Evolutionary conservation across 78 protist species (phyloP).

Genomic region (Monocercomonoides exilis): DNA sequence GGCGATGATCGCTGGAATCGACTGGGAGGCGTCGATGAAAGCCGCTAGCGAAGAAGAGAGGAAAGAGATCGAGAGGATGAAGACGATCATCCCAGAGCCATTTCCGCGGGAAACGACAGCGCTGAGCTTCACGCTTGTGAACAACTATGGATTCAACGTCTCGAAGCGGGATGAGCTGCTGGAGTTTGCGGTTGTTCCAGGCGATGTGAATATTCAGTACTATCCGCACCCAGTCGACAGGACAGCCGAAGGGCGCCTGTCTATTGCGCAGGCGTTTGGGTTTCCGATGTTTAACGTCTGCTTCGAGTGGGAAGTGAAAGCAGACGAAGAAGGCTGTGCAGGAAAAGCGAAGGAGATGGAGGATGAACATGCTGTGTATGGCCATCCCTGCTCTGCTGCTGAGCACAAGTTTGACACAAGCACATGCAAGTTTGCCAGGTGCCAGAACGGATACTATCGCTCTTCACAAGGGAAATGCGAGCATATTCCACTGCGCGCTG

Average conservation of each 20-base stretch:
- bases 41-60: too few species aligned
- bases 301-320: background rate
- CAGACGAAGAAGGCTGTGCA: background rate
- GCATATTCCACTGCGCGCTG: too few species aligned
- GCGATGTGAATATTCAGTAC: background rate
- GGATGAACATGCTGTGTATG: background rate
- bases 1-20: background rate
- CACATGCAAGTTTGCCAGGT: background rate
- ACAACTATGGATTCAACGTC: background rate
- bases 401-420: background rate
- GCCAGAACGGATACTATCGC: background rate
- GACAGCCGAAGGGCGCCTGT: background rate
- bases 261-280: too few species aligned
- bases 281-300: background rate
- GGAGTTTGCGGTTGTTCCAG: background rate
- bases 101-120: background rate
- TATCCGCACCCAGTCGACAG: background rate
- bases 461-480: too few species aligned
- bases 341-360: background rate
- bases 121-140: background rate
- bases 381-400: background rate
- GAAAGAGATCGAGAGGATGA: too few species aligned
- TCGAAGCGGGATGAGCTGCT: background rate
- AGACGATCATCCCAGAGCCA: background rate
- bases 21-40: background rate